Conservation (phyloP, 768 basidiomycete species). For the Lenzites betulinus region DNA sequence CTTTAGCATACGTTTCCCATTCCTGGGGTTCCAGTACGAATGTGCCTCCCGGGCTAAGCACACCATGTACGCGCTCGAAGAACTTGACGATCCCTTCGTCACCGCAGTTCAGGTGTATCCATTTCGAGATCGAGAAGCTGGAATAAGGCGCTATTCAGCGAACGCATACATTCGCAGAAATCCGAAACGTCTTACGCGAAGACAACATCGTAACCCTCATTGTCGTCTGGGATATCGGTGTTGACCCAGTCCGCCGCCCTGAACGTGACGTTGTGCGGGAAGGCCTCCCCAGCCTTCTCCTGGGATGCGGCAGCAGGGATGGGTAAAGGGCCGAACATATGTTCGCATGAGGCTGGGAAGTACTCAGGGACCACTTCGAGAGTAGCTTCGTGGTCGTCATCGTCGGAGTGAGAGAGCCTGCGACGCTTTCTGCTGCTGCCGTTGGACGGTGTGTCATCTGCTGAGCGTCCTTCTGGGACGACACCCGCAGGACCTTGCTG, state of each 20-base stretch:
- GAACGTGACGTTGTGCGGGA: constrained; percentile 82
- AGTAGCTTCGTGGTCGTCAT: not conserved
- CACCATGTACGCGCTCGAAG: constrained; percentile 60
- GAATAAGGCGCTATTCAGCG: not conserved
- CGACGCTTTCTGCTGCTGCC: constrained; percentile 18
- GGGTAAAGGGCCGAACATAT: constrained; percentile 74
- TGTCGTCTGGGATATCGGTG: constrained; percentile 55
- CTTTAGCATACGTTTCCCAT: constrained; percentile 84
- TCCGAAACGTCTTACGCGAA: constrained; percentile 59
- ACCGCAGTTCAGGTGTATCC: constrained; percentile 85
- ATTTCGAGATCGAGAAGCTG: constrained; percentile 87
- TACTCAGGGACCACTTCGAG: constrained; percentile 40
- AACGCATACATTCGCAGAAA: not conserved
- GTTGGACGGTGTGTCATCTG: not conserved
- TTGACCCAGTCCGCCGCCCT: constrained; percentile 74
- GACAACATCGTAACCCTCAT: constrained; percentile 71
- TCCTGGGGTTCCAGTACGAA: constrained; percentile 84
- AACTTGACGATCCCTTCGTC: constrained; percentile 72
- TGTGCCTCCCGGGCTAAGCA: constrained; percentile 61
- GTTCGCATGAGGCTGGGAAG: constrained; percentile 78
- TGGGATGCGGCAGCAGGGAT: constrained; percentile 48
- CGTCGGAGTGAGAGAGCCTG: constrained; percentile 14
- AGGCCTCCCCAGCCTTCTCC: constrained; percentile 37
- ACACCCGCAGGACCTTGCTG: constrained; percentile 48
- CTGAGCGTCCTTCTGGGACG: not conserved